Conservation (phyloP, 1,139 yeast species). For the Maudiozyma humilis region DNA sequence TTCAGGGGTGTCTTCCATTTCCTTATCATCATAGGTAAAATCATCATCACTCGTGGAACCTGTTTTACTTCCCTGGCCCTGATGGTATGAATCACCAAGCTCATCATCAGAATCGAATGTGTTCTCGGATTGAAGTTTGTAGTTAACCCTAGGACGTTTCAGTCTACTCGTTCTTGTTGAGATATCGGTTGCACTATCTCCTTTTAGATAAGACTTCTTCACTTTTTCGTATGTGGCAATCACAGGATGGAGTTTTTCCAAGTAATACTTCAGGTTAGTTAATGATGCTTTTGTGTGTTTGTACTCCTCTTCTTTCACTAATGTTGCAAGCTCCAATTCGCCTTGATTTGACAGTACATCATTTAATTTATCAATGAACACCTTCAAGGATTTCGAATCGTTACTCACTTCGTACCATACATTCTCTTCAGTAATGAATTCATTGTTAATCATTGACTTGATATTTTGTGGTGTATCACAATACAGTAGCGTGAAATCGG, state of each 20-base stretch:
- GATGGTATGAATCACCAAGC: not conserved
- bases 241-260: slow-evolving; percentile 15
- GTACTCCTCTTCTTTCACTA: not conserved
- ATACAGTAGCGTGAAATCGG: slow-evolving; percentile 22
- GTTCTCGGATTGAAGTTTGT: not conserved
- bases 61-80: no score
- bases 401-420: slow-evolving; percentile 28
- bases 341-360: not conserved
- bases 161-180: slow-evolving; percentile 19
- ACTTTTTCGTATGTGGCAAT: slow-evolving; percentile 17
- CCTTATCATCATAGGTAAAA: not conserved
- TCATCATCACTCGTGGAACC: slow-evolving; percentile 4
- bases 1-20: not conserved
- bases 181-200: slow-evolving; percentile 3
- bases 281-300: slow-evolving; percentile 3
- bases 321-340: not conserved
- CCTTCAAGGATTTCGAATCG: slow-evolving; percentile 18
- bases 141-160: not conserved
- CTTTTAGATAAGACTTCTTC: slow-evolving; percentile 12
- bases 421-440: slow-evolving; percentile 6
- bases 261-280: slow-evolving; percentile 14
- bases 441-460: slow-evolving; percentile 12
- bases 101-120: not conserved
- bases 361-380: slow-evolving; percentile 19
- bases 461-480: slow-evolving; percentile 17